A percentile compares a stretch with the other conserved stretches of the same genome.
phyloP scores from a whole-genome alignment of 441 rosid species.

The Flueggea neowawraea region DNA sequence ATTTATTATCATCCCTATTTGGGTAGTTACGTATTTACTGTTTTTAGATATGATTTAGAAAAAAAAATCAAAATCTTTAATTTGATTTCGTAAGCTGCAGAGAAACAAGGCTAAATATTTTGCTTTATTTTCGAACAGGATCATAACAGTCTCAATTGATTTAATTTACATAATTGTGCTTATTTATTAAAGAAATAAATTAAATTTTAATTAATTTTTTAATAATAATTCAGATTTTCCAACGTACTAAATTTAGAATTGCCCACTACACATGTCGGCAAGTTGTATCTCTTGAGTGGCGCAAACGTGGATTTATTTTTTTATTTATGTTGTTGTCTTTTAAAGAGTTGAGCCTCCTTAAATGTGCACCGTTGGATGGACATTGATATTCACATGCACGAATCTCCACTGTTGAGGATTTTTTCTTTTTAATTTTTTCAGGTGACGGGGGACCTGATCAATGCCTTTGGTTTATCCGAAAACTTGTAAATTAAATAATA shows the following conservation, averaged over 20 bases:
- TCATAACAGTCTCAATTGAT: constrained; percentile 12
- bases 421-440: no score
- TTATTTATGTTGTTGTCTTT: background rate
- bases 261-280: constrained; percentile 19
- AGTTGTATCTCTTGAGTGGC: background rate
- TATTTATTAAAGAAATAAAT: background rate
- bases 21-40: background rate
- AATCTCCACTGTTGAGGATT: no score
- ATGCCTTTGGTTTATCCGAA: no score
- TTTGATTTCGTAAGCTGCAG: constrained; percentile 14
- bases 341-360: no score
- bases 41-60: background rate
- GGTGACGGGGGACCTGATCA: no score
- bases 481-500: no score
- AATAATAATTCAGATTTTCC: constrained; percentile 21
- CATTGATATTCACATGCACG: no score
- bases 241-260: constrained; percentile 20
- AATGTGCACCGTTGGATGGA: no score
- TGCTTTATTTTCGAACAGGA: constrained; percentile 31
- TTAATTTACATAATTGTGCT: no score
- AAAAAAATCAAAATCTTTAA: background rate
- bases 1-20: no score
- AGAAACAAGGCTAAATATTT: constrained; percentile 23
- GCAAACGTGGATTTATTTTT: background rate
- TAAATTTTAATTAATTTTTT: background rate